Conservation (phyloP, 106 monocot genomes). For the Platanthera zijinensis region DNA sequence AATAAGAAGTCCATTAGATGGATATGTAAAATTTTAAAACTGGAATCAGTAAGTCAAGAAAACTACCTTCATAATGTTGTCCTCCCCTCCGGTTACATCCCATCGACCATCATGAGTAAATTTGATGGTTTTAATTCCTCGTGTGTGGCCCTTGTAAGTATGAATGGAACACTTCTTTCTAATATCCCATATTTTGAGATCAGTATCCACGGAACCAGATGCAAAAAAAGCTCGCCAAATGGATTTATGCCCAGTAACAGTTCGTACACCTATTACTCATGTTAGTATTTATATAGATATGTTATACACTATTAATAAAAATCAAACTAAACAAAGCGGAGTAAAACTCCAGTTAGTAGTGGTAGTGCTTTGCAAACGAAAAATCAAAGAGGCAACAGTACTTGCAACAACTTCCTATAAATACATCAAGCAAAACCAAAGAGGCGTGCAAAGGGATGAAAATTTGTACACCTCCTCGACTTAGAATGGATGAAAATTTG, state of each 20-base stretch:
- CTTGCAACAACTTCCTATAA: too few species aligned
- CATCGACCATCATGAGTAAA: slow-evolving; percentile 95
- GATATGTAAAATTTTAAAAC: not conserved
- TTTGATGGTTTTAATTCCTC: slow-evolving; percentile 59
- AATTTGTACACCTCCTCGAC: too few species aligned
- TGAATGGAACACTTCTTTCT: slow-evolving; percentile 89
- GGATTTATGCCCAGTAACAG: slow-evolving; percentile 69
- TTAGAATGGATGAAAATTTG: too few species aligned
- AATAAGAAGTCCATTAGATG: slow-evolving; percentile 3
- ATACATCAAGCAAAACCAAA: too few species aligned
- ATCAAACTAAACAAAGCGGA: too few species aligned
- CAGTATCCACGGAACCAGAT: slow-evolving; percentile 79
- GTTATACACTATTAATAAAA: too few species aligned
- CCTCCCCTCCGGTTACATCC: slow-evolving; percentile 95
- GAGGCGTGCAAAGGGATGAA: too few species aligned
- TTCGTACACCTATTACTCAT: slow-evolving; percentile 79
- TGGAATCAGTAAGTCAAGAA: not conserved
- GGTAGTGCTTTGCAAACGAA: too few species aligned
- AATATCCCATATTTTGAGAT: slow-evolving; percentile 97
- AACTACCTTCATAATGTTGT: slow-evolving; percentile 75
- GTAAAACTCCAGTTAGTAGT: too few species aligned
- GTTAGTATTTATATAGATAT: too few species aligned
- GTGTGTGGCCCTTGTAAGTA: slow-evolving; percentile 80
- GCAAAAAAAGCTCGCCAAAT: slow-evolving; percentile 96
- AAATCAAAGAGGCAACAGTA: too few species aligned